Percentiles rank a stretch among this genome's conserved stretches.
Conservation (phyloP, 2,329 filamentous ascomycete genomes). For the Colletotrichum sidae region DNA sequence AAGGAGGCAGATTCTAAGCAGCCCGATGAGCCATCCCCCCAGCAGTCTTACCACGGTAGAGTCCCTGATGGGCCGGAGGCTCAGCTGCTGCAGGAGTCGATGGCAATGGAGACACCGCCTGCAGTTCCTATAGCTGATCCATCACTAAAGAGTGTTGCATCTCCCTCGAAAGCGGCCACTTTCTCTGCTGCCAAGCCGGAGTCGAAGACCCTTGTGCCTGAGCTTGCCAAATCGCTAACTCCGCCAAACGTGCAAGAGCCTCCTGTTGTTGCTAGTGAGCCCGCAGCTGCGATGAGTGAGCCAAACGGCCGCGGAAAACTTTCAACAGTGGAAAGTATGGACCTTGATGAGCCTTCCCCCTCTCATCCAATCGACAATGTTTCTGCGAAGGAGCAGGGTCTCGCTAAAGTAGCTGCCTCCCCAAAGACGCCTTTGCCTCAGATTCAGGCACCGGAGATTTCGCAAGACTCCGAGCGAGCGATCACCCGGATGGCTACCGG, state of each 20-base stretch:
- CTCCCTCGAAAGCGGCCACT: conserved; percentile 1
- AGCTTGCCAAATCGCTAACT: background rate
- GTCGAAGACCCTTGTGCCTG: background rate
- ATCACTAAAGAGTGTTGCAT: conserved; percentile 22
- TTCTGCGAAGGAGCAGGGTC: no score
- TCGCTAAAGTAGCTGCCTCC: no score
- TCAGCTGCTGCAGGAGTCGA: conserved; percentile 58
- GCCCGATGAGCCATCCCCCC: conserved; percentile 18
- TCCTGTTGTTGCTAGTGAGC: background rate
- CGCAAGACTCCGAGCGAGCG: conserved; percentile 60
- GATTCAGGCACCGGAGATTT: conserved; percentile 38
- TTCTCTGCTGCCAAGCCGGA: background rate
- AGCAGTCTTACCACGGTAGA: conserved; percentile 33
- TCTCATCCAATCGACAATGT: no score
- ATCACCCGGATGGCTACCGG: conserved; percentile 78
- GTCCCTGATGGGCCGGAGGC: conserved; percentile 52
- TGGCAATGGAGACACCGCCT: conserved; percentile 36
- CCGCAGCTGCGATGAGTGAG: conserved; percentile 37
- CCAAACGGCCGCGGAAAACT: conserved; percentile 52
- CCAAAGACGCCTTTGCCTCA: conserved; percentile 35
- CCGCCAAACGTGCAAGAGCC: background rate
- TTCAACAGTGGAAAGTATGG: conserved; percentile 46
- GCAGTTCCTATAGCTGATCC: conserved; percentile 33
- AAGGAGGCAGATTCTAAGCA: conserved; percentile 40
- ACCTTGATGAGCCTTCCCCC: conserved; percentile 43